Conservation (phyloP, 2,329 filamentous ascomycete genomes). For the Cladosporium colombiae region DNA sequence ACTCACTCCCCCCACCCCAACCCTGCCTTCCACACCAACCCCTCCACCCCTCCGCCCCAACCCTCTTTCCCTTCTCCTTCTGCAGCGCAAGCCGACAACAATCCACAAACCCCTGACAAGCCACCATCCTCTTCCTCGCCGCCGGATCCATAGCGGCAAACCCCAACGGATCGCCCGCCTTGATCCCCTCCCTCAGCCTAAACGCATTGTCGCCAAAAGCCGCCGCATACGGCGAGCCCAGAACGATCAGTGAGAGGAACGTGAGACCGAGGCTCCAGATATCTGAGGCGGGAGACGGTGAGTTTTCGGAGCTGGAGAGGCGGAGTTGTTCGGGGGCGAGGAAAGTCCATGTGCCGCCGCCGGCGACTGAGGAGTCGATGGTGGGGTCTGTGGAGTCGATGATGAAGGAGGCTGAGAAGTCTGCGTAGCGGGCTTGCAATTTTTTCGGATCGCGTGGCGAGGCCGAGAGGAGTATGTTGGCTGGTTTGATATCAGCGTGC, state of each 20-base stretch:
- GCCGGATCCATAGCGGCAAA: slow-evolving; percentile 43
- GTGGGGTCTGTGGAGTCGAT: slow-evolving; percentile 25
- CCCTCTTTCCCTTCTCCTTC: slow-evolving; percentile 37
- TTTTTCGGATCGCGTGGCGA: slow-evolving; percentile 22
- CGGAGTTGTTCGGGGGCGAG: slow-evolving; percentile 42
- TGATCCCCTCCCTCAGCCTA: slow-evolving; percentile 47
- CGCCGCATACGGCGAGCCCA: slow-evolving; percentile 44
- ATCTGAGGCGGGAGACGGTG: slow-evolving; percentile 41
- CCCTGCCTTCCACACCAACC: slow-evolving; percentile 34
- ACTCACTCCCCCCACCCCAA: slow-evolving; percentile 13
- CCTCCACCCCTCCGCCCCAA: slow-evolving; percentile 34
- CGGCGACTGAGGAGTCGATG: slow-evolving; percentile 26
- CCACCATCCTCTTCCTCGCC: slow-evolving; percentile 34
- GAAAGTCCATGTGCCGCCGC: slow-evolving; percentile 51
- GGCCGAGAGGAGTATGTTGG: slow-evolving; percentile 45
- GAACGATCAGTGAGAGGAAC: slow-evolving; percentile 45
- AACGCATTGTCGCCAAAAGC: slow-evolving; percentile 43
- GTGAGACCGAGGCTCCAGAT: slow-evolving; percentile 50
- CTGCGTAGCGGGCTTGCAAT: slow-evolving; percentile 40
- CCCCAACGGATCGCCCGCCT: slow-evolving; percentile 43
- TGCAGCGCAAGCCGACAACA: slow-evolving; percentile 44
- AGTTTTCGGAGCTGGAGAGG: slow-evolving; percentile 31
- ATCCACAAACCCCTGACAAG: slow-evolving; percentile 37
- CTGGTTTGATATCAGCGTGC: slow-evolving; percentile 51
- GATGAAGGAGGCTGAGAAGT: slow-evolving; percentile 46